Conservation (phyloP, 176 grass and related monocot species). For the Chloris gayana region DNA sequence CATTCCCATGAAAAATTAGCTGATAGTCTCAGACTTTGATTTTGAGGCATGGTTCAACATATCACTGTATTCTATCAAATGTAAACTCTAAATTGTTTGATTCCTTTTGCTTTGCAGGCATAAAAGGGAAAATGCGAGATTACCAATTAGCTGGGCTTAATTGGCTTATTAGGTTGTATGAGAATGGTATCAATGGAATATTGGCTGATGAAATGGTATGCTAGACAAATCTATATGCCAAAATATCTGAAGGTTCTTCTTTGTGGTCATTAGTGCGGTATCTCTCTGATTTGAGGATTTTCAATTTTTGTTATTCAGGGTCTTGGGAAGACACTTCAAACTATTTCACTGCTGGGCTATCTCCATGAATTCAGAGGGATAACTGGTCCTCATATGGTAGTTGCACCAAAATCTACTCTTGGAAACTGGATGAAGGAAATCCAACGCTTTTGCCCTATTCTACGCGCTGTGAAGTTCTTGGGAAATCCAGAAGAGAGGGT, state of each 20-base stretch:
- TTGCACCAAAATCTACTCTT: conserved; percentile 98
- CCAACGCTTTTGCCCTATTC: conserved; percentile 84
- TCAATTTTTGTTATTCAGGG: conserved; percentile 58
- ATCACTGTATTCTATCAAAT: neutral
- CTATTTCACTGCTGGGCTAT: conserved; percentile 92
- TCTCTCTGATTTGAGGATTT: conserved; percentile 10
- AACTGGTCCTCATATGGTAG: conserved; percentile 96
- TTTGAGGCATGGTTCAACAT: neutral
- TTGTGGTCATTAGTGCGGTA: neutral
- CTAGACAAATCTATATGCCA: neutral
- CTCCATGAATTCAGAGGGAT: conserved; percentile 94
- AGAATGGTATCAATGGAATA: conserved; percentile 99
- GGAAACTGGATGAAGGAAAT: conserved; percentile 99
- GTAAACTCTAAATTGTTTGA: conserved; percentile 12
- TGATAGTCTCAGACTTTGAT: neutral
- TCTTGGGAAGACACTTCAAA: conserved; percentile 99
- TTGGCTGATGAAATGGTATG: conserved; percentile 99
- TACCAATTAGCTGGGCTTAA: conserved; percentile 98
- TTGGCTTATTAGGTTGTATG: conserved; percentile 94
- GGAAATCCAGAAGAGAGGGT: conserved; percentile 99
- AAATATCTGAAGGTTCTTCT: neutral
- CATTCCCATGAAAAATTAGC: conserved; percentile 17
- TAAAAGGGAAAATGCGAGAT: conserved; percentile 97
- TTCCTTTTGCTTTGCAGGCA: conserved; percentile 56
- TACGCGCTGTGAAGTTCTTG: conserved; percentile 87